Evolutionary conservation across 345 rosid genomes (phyloP), one percentile per base, ranked within the genome.

Genomic region (Dipteronia dyeriana): DNA sequence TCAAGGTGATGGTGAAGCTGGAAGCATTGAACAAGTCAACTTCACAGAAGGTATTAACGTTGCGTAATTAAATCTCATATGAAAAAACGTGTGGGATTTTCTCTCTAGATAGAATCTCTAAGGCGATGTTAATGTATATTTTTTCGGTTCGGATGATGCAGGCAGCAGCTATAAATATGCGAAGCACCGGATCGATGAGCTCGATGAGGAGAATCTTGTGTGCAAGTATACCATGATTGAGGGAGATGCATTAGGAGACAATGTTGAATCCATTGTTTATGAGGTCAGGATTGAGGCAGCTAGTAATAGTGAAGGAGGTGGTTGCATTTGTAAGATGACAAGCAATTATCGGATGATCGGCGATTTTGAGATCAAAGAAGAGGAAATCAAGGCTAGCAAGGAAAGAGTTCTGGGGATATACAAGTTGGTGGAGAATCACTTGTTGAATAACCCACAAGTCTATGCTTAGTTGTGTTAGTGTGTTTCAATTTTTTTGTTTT

Each of bases 1-100:
- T 22, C 75, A 78, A n/a, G 86, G 84, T 16, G 75, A 74, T 38
- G 84, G 72, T 20, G 82, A 76, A 19, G 43, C 78, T 31, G 83
- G 76, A 23, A 82, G 71, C 71, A 78, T 82, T n/a, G 85, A 85
- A 25, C 82, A 80, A 72, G 59, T 82, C 73, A 82, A 82, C 60
- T 82, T 80, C 79, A 73, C 79, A 4, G 26, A 62, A 78, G 85
- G 85, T 78, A 49, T 7, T 7, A 41, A 34, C 6, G 38, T 34
- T 34, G 38, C 6, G 38, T 34, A 34, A 34, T 34, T 34, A 34
- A 34, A 34, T 34, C 38, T 0, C 38, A 34, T 4, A 34, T 34
- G 38, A 34, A 34, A 34, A 34, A 34, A 34, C 38, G 38, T 34
- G 6, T 34, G 38, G 38, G n/a, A n/a, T n/a, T n/a, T n/a, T n/a